phyloP scores from a whole-genome alignment of 768 basidiomycete genomes.

The Glaciozyma martinii region DNA sequence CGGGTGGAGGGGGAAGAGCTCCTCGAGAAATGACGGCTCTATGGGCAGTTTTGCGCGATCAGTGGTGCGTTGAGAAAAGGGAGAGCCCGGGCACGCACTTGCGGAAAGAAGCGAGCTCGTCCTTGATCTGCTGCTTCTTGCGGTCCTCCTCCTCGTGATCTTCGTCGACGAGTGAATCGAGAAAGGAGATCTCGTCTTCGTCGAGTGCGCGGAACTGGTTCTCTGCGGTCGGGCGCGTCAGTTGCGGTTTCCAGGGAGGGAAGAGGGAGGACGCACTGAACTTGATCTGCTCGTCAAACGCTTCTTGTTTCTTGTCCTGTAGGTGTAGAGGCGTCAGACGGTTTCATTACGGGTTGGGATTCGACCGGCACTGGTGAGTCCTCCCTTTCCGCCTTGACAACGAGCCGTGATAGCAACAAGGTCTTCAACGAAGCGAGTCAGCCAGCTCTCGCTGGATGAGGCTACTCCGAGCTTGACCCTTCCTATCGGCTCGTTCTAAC shows the following conservation, averaged over 20 bases:
- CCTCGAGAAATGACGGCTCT: conserved; percentile 9
- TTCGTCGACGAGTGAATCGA: conserved; percentile 36
- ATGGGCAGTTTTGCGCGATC: too few species aligned
- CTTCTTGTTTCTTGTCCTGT: conserved; percentile 40
- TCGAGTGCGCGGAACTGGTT: conserved; percentile 44
- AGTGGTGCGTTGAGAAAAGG: background rate
- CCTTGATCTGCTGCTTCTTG: conserved; percentile 35
- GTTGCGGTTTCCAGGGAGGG: background rate
- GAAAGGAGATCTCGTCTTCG: conserved; percentile 40
- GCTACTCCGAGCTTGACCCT: too few species aligned
- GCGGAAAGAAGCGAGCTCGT: conserved; percentile 38
- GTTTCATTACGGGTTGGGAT: too few species aligned
- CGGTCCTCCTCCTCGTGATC: conserved; percentile 34
- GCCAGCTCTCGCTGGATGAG: too few species aligned
- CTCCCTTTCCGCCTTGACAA: too few species aligned
- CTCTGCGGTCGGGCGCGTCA: conserved; percentile 4
- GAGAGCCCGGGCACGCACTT: conserved; percentile 4
- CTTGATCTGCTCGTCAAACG: conserved; percentile 44
- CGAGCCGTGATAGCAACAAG: too few species aligned
- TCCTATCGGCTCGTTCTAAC: too few species aligned
- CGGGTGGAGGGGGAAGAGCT: background rate
- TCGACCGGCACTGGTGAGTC: too few species aligned
- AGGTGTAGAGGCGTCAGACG: background rate
- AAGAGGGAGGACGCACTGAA: conserved; percentile 26
- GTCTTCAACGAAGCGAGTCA: too few species aligned